phyloP scores from a whole-genome alignment of 2,329 filamentous ascomycete genomes.

The Orbilia oligospora region DNA sequence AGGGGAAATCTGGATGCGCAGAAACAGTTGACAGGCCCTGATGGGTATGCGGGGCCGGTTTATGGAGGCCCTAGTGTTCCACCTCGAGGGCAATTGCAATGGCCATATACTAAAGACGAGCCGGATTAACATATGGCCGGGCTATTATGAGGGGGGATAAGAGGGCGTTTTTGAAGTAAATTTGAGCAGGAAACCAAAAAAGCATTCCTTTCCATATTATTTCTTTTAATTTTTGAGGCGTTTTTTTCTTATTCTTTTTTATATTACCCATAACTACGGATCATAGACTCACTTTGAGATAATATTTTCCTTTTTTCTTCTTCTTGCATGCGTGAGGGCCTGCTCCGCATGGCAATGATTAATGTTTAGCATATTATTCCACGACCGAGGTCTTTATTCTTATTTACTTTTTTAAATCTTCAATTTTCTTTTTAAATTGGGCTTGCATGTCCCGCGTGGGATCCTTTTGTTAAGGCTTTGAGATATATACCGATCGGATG shows the following conservation, averaged over 20 bases:
- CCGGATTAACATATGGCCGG: slow-evolving; percentile 45
- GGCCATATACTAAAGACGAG: slow-evolving; percentile 57
- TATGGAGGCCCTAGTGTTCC: slow-evolving; percentile 9
- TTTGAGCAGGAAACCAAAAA: slow-evolving; percentile 33
- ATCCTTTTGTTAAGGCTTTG: background rate
- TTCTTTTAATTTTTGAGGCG: slow-evolving; percentile 11
- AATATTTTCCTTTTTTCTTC: slow-evolving; percentile 4
- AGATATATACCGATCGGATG: too few relatives aligned
- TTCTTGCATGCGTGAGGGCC: background rate
- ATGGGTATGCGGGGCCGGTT: slow-evolving; percentile 23
- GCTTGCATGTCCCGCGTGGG: background rate
- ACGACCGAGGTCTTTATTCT: background rate
- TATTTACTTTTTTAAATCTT: background rate
- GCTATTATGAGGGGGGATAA: background rate
- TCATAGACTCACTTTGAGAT: slow-evolving; percentile 47
- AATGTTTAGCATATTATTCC: background rate
- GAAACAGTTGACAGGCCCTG: slow-evolving; percentile 39
- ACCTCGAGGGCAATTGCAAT: slow-evolving; percentile 36
- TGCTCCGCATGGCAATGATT: slow-evolving; percentile 3
- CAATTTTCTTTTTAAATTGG: too few relatives aligned
- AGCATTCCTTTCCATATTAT: slow-evolving; percentile 1
- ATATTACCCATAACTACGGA: background rate
- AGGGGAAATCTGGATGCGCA: slow-evolving; percentile 51
- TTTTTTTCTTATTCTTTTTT: slow-evolving; percentile 22
- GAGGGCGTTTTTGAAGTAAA: background rate